Conservation (phyloP, 163 green algal genomes). For the Botryococcus braunii region DNA sequence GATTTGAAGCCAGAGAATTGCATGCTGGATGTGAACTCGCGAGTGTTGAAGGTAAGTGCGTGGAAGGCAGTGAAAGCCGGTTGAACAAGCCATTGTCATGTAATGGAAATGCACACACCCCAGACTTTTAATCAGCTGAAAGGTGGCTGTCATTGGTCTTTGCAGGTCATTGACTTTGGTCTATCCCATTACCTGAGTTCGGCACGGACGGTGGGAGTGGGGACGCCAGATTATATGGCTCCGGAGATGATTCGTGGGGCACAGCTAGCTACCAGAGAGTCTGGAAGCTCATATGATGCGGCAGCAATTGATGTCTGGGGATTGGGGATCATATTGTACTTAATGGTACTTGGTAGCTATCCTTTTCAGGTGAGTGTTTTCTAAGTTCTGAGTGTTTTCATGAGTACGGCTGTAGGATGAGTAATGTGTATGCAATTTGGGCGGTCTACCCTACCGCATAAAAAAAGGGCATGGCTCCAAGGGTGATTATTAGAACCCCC, state of each 20-base stretch:
- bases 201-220: conserved; percentile 53
- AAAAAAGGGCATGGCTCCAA: no score
- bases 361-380: conserved; percentile 51
- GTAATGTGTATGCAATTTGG: no score
- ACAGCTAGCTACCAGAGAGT: not conserved
- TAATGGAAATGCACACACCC: no score
- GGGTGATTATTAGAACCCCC: no score
- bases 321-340: conserved; percentile 58
- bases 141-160: no score
- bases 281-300: conserved; percentile 16
- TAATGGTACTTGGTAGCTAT: conserved; percentile 45
- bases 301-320: conserved; percentile 53
- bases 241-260: conserved; percentile 58
- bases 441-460: no score
- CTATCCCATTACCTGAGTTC: conserved; percentile 61
- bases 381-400: no score
- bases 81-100: no score
- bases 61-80: no score
- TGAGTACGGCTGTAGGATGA: no score
- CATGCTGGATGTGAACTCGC: conserved; percentile 55
- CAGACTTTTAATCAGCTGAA: no score
- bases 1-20: conserved; percentile 86
- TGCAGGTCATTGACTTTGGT: conserved; percentile 81
- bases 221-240: conserved; percentile 71
- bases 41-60: conserved; percentile 43